phyloP scores from a whole-genome alignment of 2,329 filamentous ascomycete species.

The Fusarium sp. region DNA sequence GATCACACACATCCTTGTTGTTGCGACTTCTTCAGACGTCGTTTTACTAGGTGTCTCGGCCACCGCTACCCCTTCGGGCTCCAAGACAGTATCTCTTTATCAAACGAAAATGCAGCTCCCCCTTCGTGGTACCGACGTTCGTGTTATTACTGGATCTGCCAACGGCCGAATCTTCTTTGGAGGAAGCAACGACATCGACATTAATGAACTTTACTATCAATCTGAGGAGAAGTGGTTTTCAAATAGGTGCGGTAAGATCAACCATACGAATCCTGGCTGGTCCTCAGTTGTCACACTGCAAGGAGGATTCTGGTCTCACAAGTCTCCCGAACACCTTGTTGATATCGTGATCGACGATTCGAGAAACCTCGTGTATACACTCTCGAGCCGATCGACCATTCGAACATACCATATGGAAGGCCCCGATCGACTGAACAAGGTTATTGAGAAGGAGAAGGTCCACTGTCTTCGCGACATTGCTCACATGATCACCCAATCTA shows the following conservation, averaged over 20 bases:
- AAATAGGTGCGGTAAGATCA: slow-evolving; percentile 86
- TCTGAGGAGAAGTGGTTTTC: slow-evolving; percentile 98
- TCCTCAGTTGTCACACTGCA: slow-evolving; percentile 69
- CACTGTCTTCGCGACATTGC: slow-evolving; percentile 78
- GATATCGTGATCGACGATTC: slow-evolving; percentile 91
- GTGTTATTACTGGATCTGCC: slow-evolving; percentile 82
- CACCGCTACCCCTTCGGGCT: slow-evolving; percentile 73
- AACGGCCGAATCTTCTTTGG: slow-evolving; percentile 95
- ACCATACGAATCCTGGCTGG: slow-evolving; percentile 83
- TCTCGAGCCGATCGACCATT: slow-evolving; percentile 89
- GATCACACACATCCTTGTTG: slow-evolving; percentile 89
- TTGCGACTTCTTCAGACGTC: slow-evolving; percentile 88
- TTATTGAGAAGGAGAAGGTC: slow-evolving; percentile 73
- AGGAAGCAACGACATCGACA: slow-evolving; percentile 82
- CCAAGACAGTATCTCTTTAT: slow-evolving; percentile 81
- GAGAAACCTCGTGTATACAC: slow-evolving; percentile 87
- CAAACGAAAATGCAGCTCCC: slow-evolving; percentile 87
- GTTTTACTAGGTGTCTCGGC: slow-evolving; percentile 87
- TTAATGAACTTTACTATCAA: slow-evolving; percentile 95
- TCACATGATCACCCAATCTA: slow-evolving; percentile 83
- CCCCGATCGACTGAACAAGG: slow-evolving; percentile 68
- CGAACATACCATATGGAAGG: slow-evolving; percentile 89
- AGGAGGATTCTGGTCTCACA: slow-evolving; percentile 62
- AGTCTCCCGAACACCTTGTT: slow-evolving; percentile 72
- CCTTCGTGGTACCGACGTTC: slow-evolving; percentile 80